Evolutionary conservation across 345 rosid genomes (phyloP).

Genomic region (Lagerstroemia speciosa): DNA sequence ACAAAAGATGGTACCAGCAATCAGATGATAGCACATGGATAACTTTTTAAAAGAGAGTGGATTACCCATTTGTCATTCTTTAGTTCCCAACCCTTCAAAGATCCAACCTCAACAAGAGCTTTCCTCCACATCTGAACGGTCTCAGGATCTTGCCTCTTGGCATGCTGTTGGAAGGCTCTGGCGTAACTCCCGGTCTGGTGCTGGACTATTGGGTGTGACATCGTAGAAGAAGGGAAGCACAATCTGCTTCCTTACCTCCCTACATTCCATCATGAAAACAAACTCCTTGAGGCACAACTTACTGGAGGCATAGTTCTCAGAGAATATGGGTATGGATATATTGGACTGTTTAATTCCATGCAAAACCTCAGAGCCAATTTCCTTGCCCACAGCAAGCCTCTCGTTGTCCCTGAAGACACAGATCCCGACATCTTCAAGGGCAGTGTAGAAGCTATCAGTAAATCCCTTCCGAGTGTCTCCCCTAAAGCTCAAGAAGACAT

Average conservation of each 20-base stretch:
- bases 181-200: neutral
- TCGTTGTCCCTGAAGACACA: neutral
- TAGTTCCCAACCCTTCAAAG: neutral
- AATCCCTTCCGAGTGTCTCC: constrained; percentile 2
- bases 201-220: neutral
- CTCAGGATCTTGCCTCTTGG: no score
- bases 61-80: neutral
- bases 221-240: neutral
- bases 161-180: neutral
- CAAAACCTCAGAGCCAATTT: neutral
- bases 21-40: neutral
- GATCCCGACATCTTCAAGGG: neutral
- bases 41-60: neutral
- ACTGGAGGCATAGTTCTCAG: neutral
- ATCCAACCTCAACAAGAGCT: neutral
- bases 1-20: neutral
- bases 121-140: neutral
- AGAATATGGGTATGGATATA: neutral
- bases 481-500: neutral
- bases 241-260: neutral
- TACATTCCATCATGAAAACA: neutral
- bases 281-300: constrained; percentile 6
- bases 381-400: neutral
- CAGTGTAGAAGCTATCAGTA: neutral
- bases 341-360: neutral